These are phyloP conservation scores for Rhynchosporium agropyri DNA, from an alignment of 2,329 filamentous ascomycete species.

Conservation along the genomic window DNA sequence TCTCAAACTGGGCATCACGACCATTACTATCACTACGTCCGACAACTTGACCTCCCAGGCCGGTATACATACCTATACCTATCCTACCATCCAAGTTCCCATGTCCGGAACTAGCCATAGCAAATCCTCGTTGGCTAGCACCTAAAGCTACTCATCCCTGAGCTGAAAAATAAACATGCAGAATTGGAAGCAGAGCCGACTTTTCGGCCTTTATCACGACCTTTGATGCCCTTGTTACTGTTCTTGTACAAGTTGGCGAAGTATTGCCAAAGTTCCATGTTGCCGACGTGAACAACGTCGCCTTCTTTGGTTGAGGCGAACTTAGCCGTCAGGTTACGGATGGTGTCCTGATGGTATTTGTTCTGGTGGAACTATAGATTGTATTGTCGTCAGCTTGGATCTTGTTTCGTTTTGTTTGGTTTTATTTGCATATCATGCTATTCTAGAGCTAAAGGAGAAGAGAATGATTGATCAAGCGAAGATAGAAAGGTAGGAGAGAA, in stretches of 20 bases:
- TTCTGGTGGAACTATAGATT: slow-evolving; percentile 78
- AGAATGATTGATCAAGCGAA: background rate
- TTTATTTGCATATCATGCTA: background rate
- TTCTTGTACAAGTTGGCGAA: slow-evolving; percentile 92
- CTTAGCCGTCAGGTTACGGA: slow-evolving; percentile 68
- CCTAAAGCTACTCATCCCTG: slow-evolving; percentile 23
- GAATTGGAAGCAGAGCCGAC: slow-evolving; percentile 47
- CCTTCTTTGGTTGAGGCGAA: slow-evolving; percentile 66
- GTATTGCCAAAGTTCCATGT: slow-evolving; percentile 81
- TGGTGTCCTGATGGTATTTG: slow-evolving; percentile 80
- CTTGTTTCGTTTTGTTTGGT: no score
- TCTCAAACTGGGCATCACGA: slow-evolving; percentile 48
- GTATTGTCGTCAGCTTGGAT: slow-evolving; percentile 23
- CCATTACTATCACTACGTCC: slow-evolving; percentile 21
- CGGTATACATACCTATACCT: no score
- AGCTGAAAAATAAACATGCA: slow-evolving; percentile 7
- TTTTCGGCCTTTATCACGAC: slow-evolving; percentile 81
- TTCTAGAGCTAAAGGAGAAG: background rate
- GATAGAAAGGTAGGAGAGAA: background rate
- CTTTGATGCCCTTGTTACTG: slow-evolving; percentile 98
- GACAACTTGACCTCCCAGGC: slow-evolving; percentile 24
- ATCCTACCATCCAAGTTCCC: slow-evolving; percentile 28
- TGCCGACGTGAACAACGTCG: slow-evolving; percentile 65
- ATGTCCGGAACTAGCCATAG: slow-evolving; percentile 28
- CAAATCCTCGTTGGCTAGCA: slow-evolving; percentile 20